Percentiles rank a stretch among this genome's conserved stretches.
Conservation (phyloP, 768 basidiomycete species). For the Clitopilus passeckerianus region DNA sequence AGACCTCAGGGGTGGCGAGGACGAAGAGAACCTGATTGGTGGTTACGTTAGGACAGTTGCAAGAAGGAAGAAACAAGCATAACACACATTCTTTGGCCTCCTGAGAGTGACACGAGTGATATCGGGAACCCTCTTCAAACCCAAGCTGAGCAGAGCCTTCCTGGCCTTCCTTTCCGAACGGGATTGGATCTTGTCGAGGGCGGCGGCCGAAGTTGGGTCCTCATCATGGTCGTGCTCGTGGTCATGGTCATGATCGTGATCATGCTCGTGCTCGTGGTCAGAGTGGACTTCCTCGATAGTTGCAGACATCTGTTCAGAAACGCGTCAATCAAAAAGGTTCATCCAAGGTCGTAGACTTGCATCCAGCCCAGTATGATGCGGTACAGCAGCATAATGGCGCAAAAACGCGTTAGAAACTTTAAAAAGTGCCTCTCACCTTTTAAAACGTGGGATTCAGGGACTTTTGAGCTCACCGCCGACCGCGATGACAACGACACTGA, state of each 20-base stretch:
- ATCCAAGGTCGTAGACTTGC: constrained; percentile 20
- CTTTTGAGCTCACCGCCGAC: constrained; percentile 1
- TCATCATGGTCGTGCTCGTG: constrained; percentile 67
- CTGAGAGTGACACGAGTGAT: constrained; percentile 95
- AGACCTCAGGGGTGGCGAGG: constrained; percentile 91
- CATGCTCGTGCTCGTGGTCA: constrained; percentile 54
- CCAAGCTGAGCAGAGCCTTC: constrained; percentile 87
- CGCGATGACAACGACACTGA: neutral
- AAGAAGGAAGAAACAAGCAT: neutral
- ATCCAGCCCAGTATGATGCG: constrained; percentile 26
- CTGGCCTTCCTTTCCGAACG: constrained; percentile 93
- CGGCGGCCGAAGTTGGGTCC: constrained; percentile 79
- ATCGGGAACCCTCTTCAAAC: constrained; percentile 86
- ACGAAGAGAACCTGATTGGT: constrained; percentile 76
- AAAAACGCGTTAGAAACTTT: neutral
- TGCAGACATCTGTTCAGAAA: constrained; percentile 62
- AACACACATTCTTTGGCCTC: constrained; percentile 86
- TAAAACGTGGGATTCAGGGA: neutral
- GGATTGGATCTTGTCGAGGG: constrained; percentile 91
- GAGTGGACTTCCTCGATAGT: constrained; percentile 86
- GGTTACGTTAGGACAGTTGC: neutral
- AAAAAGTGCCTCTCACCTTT: neutral
- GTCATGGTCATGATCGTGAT: constrained; percentile 49
- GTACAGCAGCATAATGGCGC: neutral
- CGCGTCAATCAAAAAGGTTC: constrained; percentile 17